These are phyloP conservation scores for Ophiosphaerella narmari DNA, from an alignment of 2,329 filamentous ascomycete genomes.

Conservation along the genomic window DNA sequence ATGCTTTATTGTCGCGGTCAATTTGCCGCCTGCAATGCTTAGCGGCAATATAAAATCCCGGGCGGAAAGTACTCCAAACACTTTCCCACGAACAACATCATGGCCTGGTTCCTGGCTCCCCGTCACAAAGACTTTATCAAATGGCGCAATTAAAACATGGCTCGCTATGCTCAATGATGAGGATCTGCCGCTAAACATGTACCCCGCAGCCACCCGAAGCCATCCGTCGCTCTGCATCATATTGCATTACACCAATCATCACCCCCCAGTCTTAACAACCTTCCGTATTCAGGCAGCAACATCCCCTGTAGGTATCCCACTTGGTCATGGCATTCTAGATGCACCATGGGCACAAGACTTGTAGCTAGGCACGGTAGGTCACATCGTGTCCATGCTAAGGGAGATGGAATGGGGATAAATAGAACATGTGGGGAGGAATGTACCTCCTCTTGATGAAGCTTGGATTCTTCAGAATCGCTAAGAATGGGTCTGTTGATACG, in stretches of 20 bases:
- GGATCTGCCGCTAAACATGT: slow-evolving; percentile 7
- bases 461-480: neutral
- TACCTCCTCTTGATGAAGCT: neutral
- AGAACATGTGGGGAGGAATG: slow-evolving; percentile 1
- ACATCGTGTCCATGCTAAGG: too few relatives aligned
- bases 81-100: neutral
- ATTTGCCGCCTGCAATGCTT: neutral
- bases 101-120: too few relatives aligned
- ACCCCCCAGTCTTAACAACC: neutral
- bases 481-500: slow-evolving; percentile 4
- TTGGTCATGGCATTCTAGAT: neutral
- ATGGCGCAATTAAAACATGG: too few relatives aligned
- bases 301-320: neutral
- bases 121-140: too few relatives aligned
- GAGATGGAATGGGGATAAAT: slow-evolving; percentile 13
- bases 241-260: slow-evolving; percentile 1
- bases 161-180: neutral
- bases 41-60: neutral
- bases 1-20: too few relatives aligned
- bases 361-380: slow-evolving; percentile 4
- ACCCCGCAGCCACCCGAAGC: slow-evolving; percentile 22
- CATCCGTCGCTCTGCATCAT: slow-evolving; percentile 6
- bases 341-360: neutral
- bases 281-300: neutral
- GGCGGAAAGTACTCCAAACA: neutral